Evolutionary conservation across 306 rosid genomes (phyloP).

Genomic region (Vachellia pachyceras): DNA sequence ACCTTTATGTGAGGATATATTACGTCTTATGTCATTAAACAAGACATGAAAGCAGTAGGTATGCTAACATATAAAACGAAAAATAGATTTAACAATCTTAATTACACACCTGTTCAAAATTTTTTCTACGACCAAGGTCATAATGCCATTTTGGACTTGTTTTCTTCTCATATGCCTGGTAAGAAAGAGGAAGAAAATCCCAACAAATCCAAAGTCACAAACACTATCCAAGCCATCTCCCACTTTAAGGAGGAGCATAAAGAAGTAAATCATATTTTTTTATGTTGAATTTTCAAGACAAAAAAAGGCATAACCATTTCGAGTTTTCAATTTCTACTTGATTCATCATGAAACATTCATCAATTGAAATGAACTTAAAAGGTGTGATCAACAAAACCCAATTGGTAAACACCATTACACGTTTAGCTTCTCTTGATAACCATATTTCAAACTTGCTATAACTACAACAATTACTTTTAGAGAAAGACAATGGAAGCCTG

Average conservation of each 20-base stretch:
- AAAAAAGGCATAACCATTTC: not conserved
- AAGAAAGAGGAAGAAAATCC: slow-evolving; percentile 34
- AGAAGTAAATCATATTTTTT: not conserved
- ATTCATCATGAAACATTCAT: slow-evolving; percentile 4
- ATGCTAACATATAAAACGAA: slow-evolving; percentile 7
- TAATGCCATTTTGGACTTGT: slow-evolving; percentile 95
- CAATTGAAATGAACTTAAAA: slow-evolving; percentile 27
- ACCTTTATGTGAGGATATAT: no score
- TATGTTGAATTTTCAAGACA: slow-evolving; percentile 9
- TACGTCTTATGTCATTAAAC: no score
- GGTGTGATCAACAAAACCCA: slow-evolving; percentile 21
- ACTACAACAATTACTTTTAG: not conserved
- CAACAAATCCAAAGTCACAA: slow-evolving; percentile 35
- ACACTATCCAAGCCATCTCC: slow-evolving; percentile 2
- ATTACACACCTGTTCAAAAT: slow-evolving; percentile 89
- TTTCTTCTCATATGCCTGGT: slow-evolving; percentile 97
- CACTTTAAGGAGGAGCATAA: slow-evolving; percentile 21
- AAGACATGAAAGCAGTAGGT: not conserved
- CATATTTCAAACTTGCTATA: not conserved
- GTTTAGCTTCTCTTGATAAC: not conserved
- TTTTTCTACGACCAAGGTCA: slow-evolving; percentile 92
- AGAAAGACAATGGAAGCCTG: not conserved
- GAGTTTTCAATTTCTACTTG: not conserved
- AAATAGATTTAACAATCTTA: not conserved
- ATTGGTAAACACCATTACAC: not conserved